Base-by-base conservation (phyloP, 2,329 filamentous ascomycete genomes). In the Penicillium expansum region DNA sequence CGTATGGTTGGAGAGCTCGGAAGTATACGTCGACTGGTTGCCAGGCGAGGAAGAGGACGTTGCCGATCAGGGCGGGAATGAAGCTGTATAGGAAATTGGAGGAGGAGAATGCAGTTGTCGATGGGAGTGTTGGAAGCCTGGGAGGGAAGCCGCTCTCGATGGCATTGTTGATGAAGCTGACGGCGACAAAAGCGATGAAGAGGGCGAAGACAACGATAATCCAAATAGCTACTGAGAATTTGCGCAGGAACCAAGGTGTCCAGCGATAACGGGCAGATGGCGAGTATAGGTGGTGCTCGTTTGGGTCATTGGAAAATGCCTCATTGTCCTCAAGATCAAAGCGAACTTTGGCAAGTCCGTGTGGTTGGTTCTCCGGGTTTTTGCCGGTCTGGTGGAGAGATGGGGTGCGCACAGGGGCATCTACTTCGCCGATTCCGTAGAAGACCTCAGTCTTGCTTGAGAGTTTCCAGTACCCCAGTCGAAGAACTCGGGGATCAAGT, bases 11-110 rank as follows among this genome's bases (percentile, higher is more conserved):
- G 1, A 87, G 74, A 2, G 82, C 77, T 48, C 85, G 83, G 67
- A 85, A 79, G 55, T 83, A 82, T 61, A 83, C 78, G 67, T 87
- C 85, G 60, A 87, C 77, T 8, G 83, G 80, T 49, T 86, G 78
- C 76, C 83, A 82, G 50, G 78, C 73, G 22, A 87, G 81, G 67
- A 86, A 84, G 42, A 86, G 76, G 32, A 86, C 67, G 52, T 80
- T 83, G 1, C 81, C 85, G 39, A 87, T 80, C 4, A 86, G 56
- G 0, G 80, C 76, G 0, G 85, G 85, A 20, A 88, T 69, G 62
- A 88, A 87, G 62, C 82, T 85, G 77, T 92, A 97, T 49, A 96
- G 77, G 75, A 97, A 97, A 74, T 96, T 91, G 48, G 91, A 90
- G 0, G 90, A 80, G 1, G 91, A 95, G 74, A 95, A 97, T 18